phyloP scores from a whole-genome alignment of 169 alveolate genomes.

The Eimeria maxima region DNA sequence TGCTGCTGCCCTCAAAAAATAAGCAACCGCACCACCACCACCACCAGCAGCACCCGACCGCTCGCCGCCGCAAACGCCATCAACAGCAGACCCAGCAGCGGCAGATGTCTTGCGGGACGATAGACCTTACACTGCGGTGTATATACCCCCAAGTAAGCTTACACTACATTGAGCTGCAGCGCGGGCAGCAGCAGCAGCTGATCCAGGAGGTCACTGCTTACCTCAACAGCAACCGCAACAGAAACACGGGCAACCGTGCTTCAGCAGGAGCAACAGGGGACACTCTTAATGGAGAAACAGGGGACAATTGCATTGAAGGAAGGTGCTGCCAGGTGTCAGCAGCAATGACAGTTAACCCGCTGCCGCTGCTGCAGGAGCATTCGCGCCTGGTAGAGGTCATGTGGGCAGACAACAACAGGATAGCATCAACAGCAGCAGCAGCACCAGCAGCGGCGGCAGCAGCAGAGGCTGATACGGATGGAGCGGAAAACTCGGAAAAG shows the following conservation, averaged over 20 bases:
- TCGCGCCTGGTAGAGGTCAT: slow-evolving; percentile 42
- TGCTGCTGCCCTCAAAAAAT: slow-evolving; percentile 21
- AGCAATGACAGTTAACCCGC: slow-evolving; percentile 34
- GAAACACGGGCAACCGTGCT: background rate
- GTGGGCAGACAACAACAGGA: slow-evolving; percentile 58
- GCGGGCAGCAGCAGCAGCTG: slow-evolving; percentile 63
- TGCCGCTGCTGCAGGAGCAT: slow-evolving; percentile 76
- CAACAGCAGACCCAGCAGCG: slow-evolving; percentile 57
- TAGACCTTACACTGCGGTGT: slow-evolving; percentile 31
- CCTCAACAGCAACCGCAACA: slow-evolving; percentile 34
- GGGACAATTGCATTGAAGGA: slow-evolving; percentile 16
- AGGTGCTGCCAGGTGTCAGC: slow-evolving; percentile 18
- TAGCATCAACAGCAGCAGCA: slow-evolving; percentile 65
- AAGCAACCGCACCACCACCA: background rate
- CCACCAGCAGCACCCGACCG: slow-evolving; percentile 20
- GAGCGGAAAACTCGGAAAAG: background rate
- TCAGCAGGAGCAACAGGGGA: slow-evolving; percentile 36
- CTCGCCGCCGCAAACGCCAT: slow-evolving; percentile 14
- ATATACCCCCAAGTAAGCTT: slow-evolving; percentile 58
- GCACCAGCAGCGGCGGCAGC: slow-evolving; percentile 49
- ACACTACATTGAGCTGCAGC: slow-evolving; percentile 68
- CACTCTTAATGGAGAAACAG: background rate
- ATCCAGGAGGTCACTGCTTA: slow-evolving; percentile 25
- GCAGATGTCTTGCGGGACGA: slow-evolving; percentile 43
- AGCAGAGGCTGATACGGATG: background rate